Evolutionary conservation across 179 eudicot species (phyloP), one percentile per base, ranked within the genome.

Genomic region (Silene coronaria): DNA sequence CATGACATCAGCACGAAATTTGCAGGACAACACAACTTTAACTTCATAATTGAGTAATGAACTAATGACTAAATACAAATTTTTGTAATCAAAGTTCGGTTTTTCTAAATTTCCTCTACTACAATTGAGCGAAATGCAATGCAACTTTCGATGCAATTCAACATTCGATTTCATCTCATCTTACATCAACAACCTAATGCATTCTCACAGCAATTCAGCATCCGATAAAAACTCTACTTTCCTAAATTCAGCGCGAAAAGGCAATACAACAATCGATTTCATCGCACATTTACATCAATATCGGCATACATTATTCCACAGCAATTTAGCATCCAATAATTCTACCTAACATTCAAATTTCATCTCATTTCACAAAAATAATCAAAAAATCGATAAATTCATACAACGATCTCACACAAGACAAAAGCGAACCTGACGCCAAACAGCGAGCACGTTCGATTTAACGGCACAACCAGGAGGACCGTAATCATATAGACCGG

Each of bases 381-480:
- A 26, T 71, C 36, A 24, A 8, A 0, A 0, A 72, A 16, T 36
- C n/a, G 16, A 9, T 3, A 65, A n/a, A 1, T 51, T 51, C n/a
- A 51, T 51, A 17, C 57, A 42, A 42, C 12, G 12, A 42, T 42
- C 48, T 42, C 9, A 42, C 48, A 42, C 48, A 51, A 51, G 1
- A 48, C 57, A 48, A 51, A 16, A 17, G 6, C 7, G 3, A 21
- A 90, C 97, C 92, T 92, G 92, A 14, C 93, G 97, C 97, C 98
- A 93, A 80, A 88, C 98, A 87, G n/a, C 95, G 84, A 93, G 98
- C 73, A 93, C 91, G 48, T 93, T 91, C 22, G 90, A 82, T 82
- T 91, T 91, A 51, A 91, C 93, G 21, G 97, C 97, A 91, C 98
- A 48, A 96, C 91, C 55, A 27, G 96, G 98, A 13, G 97, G 98